Percentiles rank a stretch among this genome's conserved stretches.
Conservation (phyloP, 2,329 filamentous ascomycete species). For the Onygenales sp. region DNA sequence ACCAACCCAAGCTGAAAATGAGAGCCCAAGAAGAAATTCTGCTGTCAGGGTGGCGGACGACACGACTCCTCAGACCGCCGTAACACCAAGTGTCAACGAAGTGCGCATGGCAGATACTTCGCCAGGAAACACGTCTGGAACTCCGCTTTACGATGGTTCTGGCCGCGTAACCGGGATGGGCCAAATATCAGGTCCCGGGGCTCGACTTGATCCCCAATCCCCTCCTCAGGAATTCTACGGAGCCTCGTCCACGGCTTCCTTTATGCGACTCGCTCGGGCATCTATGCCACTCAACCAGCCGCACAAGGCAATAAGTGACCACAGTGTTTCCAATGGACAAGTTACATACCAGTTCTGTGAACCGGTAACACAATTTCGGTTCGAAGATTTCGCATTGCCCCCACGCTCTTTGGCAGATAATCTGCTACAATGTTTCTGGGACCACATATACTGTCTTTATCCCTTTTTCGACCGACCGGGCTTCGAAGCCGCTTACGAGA, state of each 20-base stretch:
- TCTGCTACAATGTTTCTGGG: slow-evolving; percentile 31
- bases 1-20: neutral
- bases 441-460: slow-evolving; percentile 34
- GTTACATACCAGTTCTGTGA: slow-evolving; percentile 10
- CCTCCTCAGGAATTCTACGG: slow-evolving; percentile 28
- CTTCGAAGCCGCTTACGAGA: slow-evolving; percentile 34
- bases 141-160: neutral
- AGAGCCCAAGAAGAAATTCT: neutral
- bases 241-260: slow-evolving; percentile 30
- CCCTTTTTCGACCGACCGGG: slow-evolving; percentile 35
- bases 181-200: slow-evolving; percentile 24
- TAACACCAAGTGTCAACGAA: too few species aligned
- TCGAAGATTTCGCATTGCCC: slow-evolving; percentile 29
- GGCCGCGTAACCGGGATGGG: slow-evolving; percentile 32
- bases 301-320: slow-evolving; percentile 8
- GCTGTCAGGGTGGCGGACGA: neutral
- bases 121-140: too few species aligned
- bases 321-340: slow-evolving; percentile 4
- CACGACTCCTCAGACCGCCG: too few species aligned
- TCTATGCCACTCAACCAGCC: slow-evolving; percentile 14
- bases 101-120: too few species aligned
- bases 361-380: slow-evolving; percentile 11
- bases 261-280: slow-evolving; percentile 30
- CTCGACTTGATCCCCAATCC: slow-evolving; percentile 12
- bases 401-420: slow-evolving; percentile 34